Conservation (phyloP, 192 early-diverging fungal genomes). For the Geranomyces variabilis region DNA sequence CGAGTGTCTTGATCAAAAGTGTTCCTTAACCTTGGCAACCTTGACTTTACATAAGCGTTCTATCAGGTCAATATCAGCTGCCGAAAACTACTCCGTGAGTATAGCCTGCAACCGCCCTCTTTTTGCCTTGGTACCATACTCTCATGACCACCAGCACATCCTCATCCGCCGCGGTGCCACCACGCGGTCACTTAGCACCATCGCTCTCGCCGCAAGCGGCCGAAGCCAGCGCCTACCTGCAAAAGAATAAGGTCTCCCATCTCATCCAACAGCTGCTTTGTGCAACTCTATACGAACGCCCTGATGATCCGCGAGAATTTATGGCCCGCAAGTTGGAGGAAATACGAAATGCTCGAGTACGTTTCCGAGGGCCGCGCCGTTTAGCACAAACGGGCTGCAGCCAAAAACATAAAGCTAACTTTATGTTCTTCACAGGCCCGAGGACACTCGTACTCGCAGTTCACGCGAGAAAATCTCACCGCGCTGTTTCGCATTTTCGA, state of each 20-base stretch:
- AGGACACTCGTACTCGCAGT: constrained; percentile 44
- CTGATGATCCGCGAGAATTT: constrained; percentile 48
- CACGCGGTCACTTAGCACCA: background rate
- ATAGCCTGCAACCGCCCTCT: too few relatives aligned
- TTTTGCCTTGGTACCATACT: too few relatives aligned
- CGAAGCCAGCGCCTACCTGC: constrained; percentile 43
- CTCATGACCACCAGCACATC: background rate
- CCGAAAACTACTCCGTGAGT: too few relatives aligned
- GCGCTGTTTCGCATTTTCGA: constrained; percentile 55
- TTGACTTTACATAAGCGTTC: too few relatives aligned
- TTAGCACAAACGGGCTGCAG: too few relatives aligned
- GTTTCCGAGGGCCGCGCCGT: too few relatives aligned
- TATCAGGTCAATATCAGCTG: too few relatives aligned
- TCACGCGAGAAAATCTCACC: constrained; percentile 46
- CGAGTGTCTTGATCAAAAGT: too few relatives aligned
- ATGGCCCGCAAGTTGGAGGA: constrained; percentile 53
- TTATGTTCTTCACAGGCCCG: constrained; percentile 38
- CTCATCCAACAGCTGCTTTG: constrained; percentile 45
- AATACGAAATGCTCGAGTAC: constrained; percentile 44
- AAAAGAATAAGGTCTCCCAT: constrained; percentile 41
- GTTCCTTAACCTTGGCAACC: too few relatives aligned
- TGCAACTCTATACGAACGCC: constrained; percentile 39
- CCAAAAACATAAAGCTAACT: background rate
- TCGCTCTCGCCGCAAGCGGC: background rate
- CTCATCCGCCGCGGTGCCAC: background rate